A percentile compares a stretch with the other conserved stretches of the same genome.
Conservation (phyloP, 2,329 filamentous ascomycete genomes). For the Fusarium anthophilum region DNA sequence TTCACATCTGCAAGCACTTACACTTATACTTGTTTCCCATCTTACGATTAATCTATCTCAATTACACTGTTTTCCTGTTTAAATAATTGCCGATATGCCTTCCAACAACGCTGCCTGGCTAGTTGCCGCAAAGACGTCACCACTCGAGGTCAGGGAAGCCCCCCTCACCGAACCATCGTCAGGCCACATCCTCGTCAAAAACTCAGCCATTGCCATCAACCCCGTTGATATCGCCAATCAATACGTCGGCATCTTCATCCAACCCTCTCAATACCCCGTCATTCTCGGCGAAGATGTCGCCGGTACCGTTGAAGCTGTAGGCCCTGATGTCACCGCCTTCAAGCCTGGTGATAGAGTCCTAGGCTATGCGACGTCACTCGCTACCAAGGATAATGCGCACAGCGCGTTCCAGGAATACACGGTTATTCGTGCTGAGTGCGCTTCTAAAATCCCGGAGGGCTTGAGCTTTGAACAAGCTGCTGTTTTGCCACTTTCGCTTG, state of each 20-base stretch:
- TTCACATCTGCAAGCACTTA: not conserved
- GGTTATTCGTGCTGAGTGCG: constrained; percentile 8
- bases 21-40: not conserved
- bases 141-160: constrained; percentile 24
- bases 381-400: constrained; percentile 40
- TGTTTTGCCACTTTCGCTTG: constrained; percentile 34
- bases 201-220: constrained; percentile 47
- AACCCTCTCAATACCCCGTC: constrained; percentile 8
- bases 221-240: constrained; percentile 43
- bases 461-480: constrained; percentile 33
- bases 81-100: not conserved
- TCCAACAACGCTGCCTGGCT: constrained; percentile 24
- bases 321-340: constrained; percentile 34
- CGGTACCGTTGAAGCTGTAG: constrained; percentile 46
- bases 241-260: constrained; percentile 11
- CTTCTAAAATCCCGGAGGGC: constrained; percentile 29
- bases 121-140: constrained; percentile 18
- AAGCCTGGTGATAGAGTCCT: constrained; percentile 36
- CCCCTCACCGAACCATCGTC: constrained; percentile 2
- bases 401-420: constrained; percentile 33
- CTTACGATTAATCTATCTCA: not conserved
- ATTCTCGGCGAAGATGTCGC: constrained; percentile 47
- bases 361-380: constrained; percentile 43
- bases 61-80: fast-evolving
- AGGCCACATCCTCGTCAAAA: constrained; percentile 41